Evolutionary conservation across 768 basidiomycete species (phyloP), one percentile per base, ranked within the genome.

Genomic region (Ramaria sp.): DNA sequence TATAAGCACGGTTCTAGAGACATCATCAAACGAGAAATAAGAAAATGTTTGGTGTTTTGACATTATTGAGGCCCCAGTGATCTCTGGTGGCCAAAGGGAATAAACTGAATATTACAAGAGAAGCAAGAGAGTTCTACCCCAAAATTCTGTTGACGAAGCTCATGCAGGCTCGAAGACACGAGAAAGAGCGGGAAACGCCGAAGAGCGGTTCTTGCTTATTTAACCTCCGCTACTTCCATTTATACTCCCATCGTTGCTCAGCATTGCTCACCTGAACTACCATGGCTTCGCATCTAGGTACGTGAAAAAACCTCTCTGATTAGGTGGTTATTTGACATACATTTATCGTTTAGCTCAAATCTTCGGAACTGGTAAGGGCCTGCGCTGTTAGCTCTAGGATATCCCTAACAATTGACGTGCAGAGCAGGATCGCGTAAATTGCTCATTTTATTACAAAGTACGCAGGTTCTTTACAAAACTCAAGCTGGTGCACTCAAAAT

Each of bases 371-470:
- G 61, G 69, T 70, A 50, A 62, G 69, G 62, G n/a, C 20, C 48
- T 34, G 38, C 16, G 12, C 25, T 28, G 18, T 16, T 56, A 52
- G 48, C 18, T 37, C 25, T 3, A n/a, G 12, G 15, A 41, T 41
- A 20, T 48, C 13, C 25, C 50, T 58, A 28, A 55, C 38, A 48
- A n/a, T 39, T 16, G 42, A 51, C 37, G 16, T 57, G n/a, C 50
- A 58, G 88, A 91, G 69, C 88, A 90, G 68, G 88, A 90, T 66
- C 85, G 94, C 62, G 95, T 99, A 59, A 99, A 99, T 67, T 99
- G 95, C 66, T 97, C 94, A 1, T 98, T 99, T 74, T 98, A 96
- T 72, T 93, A 95, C 75, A 95, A 95, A 73, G 88, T 88, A 58
- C 32, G 78, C 67, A 37, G 28, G 20, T 37, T 47, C 20, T 16